Conservation (phyloP, 148 eudicot species). For the Heliamphora exappendiculata region DNA sequence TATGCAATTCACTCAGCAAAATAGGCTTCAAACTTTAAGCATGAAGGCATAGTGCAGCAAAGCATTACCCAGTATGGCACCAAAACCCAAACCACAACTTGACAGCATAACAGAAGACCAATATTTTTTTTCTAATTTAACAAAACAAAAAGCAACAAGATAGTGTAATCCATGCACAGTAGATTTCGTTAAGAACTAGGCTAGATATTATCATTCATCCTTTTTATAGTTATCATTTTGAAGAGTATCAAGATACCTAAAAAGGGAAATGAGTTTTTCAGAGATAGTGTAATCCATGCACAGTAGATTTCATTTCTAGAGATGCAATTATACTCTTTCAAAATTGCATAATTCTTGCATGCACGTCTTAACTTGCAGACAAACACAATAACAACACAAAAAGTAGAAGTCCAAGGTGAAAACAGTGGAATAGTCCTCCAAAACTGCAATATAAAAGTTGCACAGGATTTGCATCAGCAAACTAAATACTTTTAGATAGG, state of each 20-base stretch:
- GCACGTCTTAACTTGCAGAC: constrained; percentile 12
- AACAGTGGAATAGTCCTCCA: constrained; percentile 34
- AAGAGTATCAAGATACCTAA: constrained; percentile 8
- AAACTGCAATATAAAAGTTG: constrained; percentile 29
- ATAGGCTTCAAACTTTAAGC: too few species aligned
- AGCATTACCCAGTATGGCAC: too few species aligned
- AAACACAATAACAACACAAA: constrained; percentile 25
- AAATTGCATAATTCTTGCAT: constrained; percentile 28
- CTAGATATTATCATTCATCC: background rate
- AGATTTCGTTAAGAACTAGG: too few species aligned
- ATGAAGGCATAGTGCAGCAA: too few species aligned
- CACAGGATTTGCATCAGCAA: constrained; percentile 12
- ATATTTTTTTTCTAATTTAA: too few species aligned
- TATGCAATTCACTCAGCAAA: too few species aligned
- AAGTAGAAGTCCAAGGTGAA: constrained; percentile 8
- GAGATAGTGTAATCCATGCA: constrained; percentile 25
- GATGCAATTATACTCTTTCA: constrained; percentile 28
- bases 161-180: too few species aligned
- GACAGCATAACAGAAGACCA: too few species aligned
- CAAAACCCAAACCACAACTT: too few species aligned
- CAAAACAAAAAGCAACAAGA: too few species aligned
- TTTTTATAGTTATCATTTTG: background rate
- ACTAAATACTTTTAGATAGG: constrained; percentile 31
- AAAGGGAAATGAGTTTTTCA: constrained; percentile 15
- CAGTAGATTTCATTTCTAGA: constrained; percentile 31